Evolutionary conservation across 805 yeast genomes (phyloP).

Genomic region (Nakazawaea pomicola): DNA sequence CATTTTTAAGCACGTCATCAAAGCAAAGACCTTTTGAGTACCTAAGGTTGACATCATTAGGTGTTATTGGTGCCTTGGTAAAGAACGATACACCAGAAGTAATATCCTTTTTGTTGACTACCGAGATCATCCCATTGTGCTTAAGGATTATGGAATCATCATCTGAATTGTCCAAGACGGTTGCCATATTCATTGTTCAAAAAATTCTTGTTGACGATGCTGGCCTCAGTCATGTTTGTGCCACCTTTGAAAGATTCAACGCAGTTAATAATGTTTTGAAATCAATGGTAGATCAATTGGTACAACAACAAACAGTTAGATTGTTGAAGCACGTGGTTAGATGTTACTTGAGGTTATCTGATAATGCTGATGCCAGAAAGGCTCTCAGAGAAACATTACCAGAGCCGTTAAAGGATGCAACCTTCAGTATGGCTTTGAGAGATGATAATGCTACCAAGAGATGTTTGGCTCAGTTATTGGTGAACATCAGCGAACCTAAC

Average conservation of each 20-base stretch:
- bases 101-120: conserved; percentile 83
- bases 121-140: conserved; percentile 94
- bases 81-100: conserved; percentile 96
- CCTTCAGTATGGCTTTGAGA: conserved; percentile 70
- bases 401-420: conserved; percentile 80
- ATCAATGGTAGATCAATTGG: conserved; percentile 81
- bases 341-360: conserved; percentile 86
- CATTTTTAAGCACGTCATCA: conserved; percentile 87
- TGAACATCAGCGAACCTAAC: conserved; percentile 41
- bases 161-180: conserved; percentile 90
- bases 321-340: conserved; percentile 89
- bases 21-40: conserved; percentile 93
- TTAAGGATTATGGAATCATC: conserved; percentile 93
- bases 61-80: conserved; percentile 95
- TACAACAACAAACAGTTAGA: conserved; percentile 72
- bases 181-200: conserved; percentile 93
- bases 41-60: conserved; percentile 84
- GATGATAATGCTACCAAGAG: conserved; percentile 88
- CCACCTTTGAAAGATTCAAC: conserved; percentile 89
- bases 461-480: conserved; percentile 77
- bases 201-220: conserved; percentile 88
- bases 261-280: conserved; percentile 89
- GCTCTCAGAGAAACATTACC: conserved; percentile 82
- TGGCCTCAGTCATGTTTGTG: conserved; percentile 89
- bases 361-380: conserved; percentile 84